These are phyloP conservation scores for Colletotrichum sp. DNA, from an alignment of 2,329 filamentous ascomycete genomes.

Conservation along the genomic window DNA sequence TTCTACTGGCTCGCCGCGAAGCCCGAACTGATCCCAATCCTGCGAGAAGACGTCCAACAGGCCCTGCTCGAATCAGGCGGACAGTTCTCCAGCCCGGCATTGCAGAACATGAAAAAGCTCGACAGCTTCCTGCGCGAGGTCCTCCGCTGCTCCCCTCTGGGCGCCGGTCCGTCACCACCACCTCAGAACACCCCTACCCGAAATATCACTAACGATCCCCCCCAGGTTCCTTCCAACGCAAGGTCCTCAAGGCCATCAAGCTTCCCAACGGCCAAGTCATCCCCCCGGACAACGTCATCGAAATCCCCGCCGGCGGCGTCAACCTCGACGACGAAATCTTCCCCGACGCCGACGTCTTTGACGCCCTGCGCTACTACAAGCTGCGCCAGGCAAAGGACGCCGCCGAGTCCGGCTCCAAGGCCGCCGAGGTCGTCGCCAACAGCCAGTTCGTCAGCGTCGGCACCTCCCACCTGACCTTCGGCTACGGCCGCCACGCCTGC, in stretches of 20 bases:
- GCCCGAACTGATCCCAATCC: constrained; percentile 52
- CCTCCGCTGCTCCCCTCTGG: constrained; percentile 33
- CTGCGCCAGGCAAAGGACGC: constrained; percentile 34
- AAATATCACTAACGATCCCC: background rate
- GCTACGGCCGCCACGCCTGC: constrained; percentile 23
- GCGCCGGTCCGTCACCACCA: background rate
- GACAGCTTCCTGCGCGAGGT: constrained; percentile 45
- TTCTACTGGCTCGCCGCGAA: constrained; percentile 52
- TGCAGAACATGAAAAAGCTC: constrained; percentile 42
- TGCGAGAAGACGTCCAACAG: constrained; percentile 55
- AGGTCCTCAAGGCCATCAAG: constrained; percentile 52
- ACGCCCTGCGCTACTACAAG: constrained; percentile 53
- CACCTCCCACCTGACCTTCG: constrained; percentile 16
- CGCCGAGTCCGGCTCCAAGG: constrained; percentile 1
- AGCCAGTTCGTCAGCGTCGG: constrained; percentile 47
- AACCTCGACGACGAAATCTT: constrained; percentile 40
- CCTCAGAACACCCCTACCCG: background rate
- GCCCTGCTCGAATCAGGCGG: constrained; percentile 38
- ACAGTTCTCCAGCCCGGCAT: constrained; percentile 34
- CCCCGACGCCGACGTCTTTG: constrained; percentile 45
- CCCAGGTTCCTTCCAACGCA: constrained; percentile 52
- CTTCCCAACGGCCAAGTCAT: constrained; percentile 59
- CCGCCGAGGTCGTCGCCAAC: constrained; percentile 23
- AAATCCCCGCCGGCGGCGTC: constrained; percentile 41
- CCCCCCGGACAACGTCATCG: constrained; percentile 45